Base-by-base conservation (phyloP, 2,329 filamentous ascomycete species). In the Ophiostoma fasciatum region DNA sequence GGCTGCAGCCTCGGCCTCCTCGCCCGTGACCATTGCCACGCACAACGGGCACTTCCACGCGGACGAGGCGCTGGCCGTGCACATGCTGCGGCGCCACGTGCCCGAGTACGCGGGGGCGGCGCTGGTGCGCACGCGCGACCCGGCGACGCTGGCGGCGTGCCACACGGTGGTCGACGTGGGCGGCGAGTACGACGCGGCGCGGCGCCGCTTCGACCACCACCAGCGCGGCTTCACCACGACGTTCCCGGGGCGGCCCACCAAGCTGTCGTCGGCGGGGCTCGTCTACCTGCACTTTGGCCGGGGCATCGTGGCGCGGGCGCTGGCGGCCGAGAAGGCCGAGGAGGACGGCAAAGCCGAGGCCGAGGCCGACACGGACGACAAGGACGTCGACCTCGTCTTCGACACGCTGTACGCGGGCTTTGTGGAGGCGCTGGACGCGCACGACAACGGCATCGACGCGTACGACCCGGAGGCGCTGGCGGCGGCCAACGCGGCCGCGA, bases 1-100 rank as follows among this genome's bases (percentile, higher is more conserved):
- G n/a, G n/a, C n/a, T n/a, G n/a, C n/a, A n/a, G n/a, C n/a, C n/a
- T n/a, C n/a, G n/a, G 60, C 63, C 43, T 22, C 32, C 10, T 13
- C 37, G n/a, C 49, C 51, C 37, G 62, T 79, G 45, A 61, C 75
- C 48, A 92, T 94, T 55, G 90, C 87, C 53, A 98, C 90, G 21
- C 90, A 98, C 71, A 94, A 80, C 62, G 90, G 90, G 48, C 85
- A 94, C 66, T 98, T 98, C 71, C 90, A 98, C 64, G 90, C 90
- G 56, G 90, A 98, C 59, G 90, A 98, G 64, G 88, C 90, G 42
- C 75, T 98, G 29, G 90, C 90, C 40, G 87, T 98, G 45, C 85
- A 93, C 66, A 84, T 98, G 68, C 81, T 98, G 48, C 84, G 85
- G 46, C 72, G 81, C 39, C 79, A 57, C 44, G 45, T 96, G 14